Conservation (phyloP, 1,139 yeast species). For the Magnusiomyces fungicola region DNA sequence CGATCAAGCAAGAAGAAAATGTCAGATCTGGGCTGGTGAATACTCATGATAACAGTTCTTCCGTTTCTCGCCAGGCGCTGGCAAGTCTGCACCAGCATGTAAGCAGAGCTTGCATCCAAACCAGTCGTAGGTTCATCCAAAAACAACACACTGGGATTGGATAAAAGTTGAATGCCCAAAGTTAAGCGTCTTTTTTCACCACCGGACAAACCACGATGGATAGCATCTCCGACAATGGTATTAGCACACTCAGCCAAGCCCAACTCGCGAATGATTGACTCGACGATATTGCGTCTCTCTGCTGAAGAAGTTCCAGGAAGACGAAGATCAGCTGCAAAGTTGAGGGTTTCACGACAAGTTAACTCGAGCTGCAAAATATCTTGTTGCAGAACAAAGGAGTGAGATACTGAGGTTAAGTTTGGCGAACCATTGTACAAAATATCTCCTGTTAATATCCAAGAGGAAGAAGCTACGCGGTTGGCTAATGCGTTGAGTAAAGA, state of each 20-base stretch:
- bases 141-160: slow-evolving; percentile 69
- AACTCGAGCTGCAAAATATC: slow-evolving; percentile 66
- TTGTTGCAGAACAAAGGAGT: slow-evolving; percentile 72
- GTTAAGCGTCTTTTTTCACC: slow-evolving; percentile 79
- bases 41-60: slow-evolving; percentile 64
- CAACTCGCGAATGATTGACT: slow-evolving; percentile 50
- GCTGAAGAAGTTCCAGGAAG: slow-evolving; percentile 38
- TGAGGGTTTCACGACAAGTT: slow-evolving; percentile 63
- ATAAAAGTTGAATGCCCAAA: slow-evolving; percentile 68
- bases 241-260: slow-evolving; percentile 57
- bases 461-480: slow-evolving; percentile 42
- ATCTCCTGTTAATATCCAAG: slow-evolving; percentile 25
- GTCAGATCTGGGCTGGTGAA: slow-evolving; percentile 82
- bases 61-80: slow-evolving; percentile 54
- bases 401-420: slow-evolving; percentile 33
- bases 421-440: slow-evolving; percentile 38
- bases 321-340: slow-evolving; percentile 64
- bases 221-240: slow-evolving; percentile 48
- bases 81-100: slow-evolving; percentile 54
- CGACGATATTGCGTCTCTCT: slow-evolving; percentile 46
- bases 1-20: slow-evolving; percentile 62
- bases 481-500: slow-evolving; percentile 70
- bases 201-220: slow-evolving; percentile 58
- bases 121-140: slow-evolving; percentile 91
- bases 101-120: slow-evolving; percentile 71